Evolutionary conservation across 2,329 filamentous ascomycete species (phyloP).

Genomic region (Pyrenophora seminiperda): DNA sequence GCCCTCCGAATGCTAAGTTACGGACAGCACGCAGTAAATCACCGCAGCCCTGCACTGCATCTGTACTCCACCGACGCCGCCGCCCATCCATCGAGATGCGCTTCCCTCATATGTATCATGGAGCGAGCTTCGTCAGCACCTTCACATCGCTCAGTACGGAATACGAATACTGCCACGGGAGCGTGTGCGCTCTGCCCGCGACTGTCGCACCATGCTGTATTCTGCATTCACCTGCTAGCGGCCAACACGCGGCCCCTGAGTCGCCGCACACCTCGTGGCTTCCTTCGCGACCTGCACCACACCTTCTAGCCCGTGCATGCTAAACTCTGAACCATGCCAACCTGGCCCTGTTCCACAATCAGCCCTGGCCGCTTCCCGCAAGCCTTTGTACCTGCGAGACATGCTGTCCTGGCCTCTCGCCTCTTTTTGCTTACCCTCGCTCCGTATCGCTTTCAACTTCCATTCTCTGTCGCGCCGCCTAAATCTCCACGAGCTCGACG

Average conservation of each 20-base stretch:
- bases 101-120: constrained; percentile 1
- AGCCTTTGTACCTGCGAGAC: constrained; percentile 33
- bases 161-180: constrained; percentile 38
- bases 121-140: constrained; percentile 6
- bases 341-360: constrained; percentile 32
- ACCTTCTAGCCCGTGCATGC: constrained; percentile 28
- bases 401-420: constrained; percentile 26
- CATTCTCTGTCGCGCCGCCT: constrained; percentile 15
- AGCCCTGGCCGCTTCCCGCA: constrained; percentile 30
- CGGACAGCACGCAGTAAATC: too few species aligned
- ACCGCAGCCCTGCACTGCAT: too few species aligned
- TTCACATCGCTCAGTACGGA: constrained; percentile 21
- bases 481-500: constrained; percentile 34
- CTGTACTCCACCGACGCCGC: too few species aligned
- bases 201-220: constrained; percentile 39
- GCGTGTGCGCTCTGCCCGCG: constrained; percentile 34
- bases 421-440: constrained; percentile 20
- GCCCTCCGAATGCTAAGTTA: too few species aligned
- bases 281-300: constrained; percentile 32
- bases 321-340: constrained; percentile 21
- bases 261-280: constrained; percentile 29
- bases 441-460: constrained; percentile 9
- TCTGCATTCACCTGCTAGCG: constrained; percentile 25
- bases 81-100: too few species aligned
- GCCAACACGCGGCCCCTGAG: constrained; percentile 26